These are phyloP conservation scores for Allodekkera sacchari DNA, from an alignment of 805 yeast genomes.

Conservation along the genomic window DNA sequence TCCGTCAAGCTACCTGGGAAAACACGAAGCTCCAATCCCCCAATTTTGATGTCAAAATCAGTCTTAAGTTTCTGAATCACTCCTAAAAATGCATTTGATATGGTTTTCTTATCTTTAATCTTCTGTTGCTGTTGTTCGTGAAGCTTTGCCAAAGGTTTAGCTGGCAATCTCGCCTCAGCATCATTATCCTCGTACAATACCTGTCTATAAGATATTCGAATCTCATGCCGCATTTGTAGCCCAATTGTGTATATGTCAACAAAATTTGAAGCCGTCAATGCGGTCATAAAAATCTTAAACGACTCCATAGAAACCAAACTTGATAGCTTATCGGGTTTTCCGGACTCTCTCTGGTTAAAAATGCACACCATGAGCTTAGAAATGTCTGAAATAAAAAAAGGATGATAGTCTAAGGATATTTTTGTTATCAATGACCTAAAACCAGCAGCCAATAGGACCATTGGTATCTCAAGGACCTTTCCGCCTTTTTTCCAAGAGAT, in stretches of 20 bases:
- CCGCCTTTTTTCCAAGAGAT: constrained; percentile 57
- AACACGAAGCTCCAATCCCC: constrained; percentile 49
- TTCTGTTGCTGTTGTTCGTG: too few species aligned
- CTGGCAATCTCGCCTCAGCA: constrained; percentile 26
- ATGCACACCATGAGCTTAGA: constrained; percentile 42
- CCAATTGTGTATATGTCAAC: constrained; percentile 70
- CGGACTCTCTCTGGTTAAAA: constrained; percentile 52
- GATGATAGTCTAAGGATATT: constrained; percentile 76
- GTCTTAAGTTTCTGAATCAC: constrained; percentile 48
- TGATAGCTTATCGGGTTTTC: constrained; percentile 47
- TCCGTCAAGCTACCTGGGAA: constrained; percentile 82
- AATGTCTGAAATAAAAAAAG: constrained; percentile 59
- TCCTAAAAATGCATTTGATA: constrained; percentile 14
- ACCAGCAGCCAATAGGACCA: constrained; percentile 54
- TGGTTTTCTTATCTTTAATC: neutral
- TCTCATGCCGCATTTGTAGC: constrained; percentile 65
- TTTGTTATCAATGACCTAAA: constrained; percentile 49
- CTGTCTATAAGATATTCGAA: constrained; percentile 62
- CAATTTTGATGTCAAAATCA: constrained; percentile 54
- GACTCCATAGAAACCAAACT: constrained; percentile 42
- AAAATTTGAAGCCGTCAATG: constrained; percentile 77
- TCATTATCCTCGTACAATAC: constrained; percentile 67
- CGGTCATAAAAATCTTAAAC: constrained; percentile 61
- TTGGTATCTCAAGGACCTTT: constrained; percentile 46
- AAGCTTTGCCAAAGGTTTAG: neutral